Percentiles rank a stretch among this genome's conserved stretches.
Evolutionary conservation across 1,139 yeast genomes (phyloP).

Genomic region (Petasospora fabianii): DNA sequence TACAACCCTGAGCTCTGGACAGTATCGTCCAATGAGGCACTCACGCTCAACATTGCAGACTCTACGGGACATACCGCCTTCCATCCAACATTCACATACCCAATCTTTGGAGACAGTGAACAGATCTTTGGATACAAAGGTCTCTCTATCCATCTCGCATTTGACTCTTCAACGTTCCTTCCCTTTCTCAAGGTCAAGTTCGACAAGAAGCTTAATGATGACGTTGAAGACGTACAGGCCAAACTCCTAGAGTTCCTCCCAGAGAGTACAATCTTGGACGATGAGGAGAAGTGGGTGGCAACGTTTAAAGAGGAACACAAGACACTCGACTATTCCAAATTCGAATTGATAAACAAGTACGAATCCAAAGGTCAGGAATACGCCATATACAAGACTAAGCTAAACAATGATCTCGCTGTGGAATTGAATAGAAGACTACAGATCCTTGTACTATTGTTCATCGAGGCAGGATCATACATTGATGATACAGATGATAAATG

Average conservation of each 20-base stretch:
- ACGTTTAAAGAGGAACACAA: constrained; percentile 46
- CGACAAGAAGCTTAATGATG: constrained; percentile 45
- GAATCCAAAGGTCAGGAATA: constrained; percentile 32
- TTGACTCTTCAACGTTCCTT: constrained; percentile 50
- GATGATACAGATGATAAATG: constrained; percentile 73
- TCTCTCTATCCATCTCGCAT: constrained; percentile 50
- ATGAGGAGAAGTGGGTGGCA: constrained; percentile 66
- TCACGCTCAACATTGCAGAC: constrained; percentile 54
- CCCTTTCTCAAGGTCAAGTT: constrained; percentile 59
- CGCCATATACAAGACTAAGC: constrained; percentile 33
- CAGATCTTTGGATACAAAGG: constrained; percentile 81
- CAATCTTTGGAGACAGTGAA: constrained; percentile 90
- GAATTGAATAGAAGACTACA: constrained; percentile 70
- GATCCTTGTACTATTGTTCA: constrained; percentile 73
- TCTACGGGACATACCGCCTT: constrained; percentile 55
- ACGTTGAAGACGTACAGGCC: constrained; percentile 44
- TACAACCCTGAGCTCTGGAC: constrained; percentile 64
- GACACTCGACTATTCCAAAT: constrained; percentile 29
- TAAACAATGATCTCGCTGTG: constrained; percentile 31
- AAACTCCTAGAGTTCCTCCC: constrained; percentile 60
- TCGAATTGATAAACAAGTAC: constrained; percentile 34
- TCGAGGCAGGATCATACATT: constrained; percentile 92
- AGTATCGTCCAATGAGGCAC: constrained; percentile 58
- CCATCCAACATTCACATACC: constrained; percentile 81
- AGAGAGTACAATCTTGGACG: constrained; percentile 51